Evolutionary conservation across 139 green algal species (phyloP).

Genomic region (Bryopsis sp.): DNA sequence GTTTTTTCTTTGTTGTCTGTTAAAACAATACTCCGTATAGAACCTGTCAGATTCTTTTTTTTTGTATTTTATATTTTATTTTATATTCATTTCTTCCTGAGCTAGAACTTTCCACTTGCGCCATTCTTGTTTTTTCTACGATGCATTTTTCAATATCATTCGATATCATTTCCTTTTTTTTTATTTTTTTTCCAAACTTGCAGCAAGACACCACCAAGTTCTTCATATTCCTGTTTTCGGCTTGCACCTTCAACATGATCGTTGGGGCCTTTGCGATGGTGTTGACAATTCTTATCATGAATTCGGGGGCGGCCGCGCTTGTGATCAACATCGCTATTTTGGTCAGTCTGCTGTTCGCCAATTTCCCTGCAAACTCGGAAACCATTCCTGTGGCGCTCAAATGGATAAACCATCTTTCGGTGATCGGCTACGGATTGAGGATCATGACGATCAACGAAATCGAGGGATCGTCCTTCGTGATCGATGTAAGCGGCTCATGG

Average conservation of each 20-base stretch:
- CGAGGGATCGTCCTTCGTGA: background rate
- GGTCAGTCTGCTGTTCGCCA: conserved; percentile 55
- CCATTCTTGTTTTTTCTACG: too few relatives aligned
- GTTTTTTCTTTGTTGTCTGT: too few relatives aligned
- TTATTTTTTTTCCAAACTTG: background rate
- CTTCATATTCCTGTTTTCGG: conserved; percentile 46
- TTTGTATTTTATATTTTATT: too few relatives aligned
- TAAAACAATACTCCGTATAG: too few relatives aligned
- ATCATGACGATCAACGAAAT: background rate
- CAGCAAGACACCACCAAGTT: conserved; percentile 22
- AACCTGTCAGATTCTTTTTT: too few relatives aligned
- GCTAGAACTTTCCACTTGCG: too few relatives aligned
- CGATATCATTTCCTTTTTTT: too few relatives aligned
- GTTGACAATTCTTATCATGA: conserved; percentile 22
- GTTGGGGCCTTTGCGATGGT: conserved; percentile 49
- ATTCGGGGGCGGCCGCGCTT: conserved; percentile 30
- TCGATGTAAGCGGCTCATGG: background rate
- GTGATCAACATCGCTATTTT: conserved; percentile 72
- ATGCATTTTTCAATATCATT: too few relatives aligned
- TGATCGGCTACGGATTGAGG: background rate
- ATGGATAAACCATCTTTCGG: background rate
- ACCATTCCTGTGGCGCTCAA: conserved; percentile 25
- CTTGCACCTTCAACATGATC: conserved; percentile 35
- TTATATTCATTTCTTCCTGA: too few relatives aligned
- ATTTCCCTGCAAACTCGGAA: conserved; percentile 52